These are phyloP conservation scores for Phytophthora kernoviae DNA, from an alignment of 352 stramenopile genomes.

Conservation along the genomic window DNA sequence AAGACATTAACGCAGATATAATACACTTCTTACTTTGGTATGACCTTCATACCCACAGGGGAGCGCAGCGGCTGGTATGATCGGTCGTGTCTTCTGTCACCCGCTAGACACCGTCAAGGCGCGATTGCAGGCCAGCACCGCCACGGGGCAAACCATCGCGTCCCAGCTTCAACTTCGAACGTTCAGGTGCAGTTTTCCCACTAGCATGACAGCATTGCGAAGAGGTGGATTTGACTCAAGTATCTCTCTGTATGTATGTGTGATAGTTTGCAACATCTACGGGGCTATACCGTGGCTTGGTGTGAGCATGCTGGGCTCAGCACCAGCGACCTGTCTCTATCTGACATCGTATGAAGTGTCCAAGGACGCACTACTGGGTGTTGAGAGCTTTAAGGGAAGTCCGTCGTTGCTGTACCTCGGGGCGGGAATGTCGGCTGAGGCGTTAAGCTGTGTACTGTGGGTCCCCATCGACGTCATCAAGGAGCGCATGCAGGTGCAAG, in stretches of 20 bases:
- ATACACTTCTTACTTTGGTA: background rate
- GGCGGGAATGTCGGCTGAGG: conserved; percentile 73
- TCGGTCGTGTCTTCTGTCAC: conserved; percentile 89
- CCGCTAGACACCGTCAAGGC: conserved; percentile 93
- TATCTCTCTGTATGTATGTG: background rate
- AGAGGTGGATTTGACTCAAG: background rate
- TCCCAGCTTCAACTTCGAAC: conserved; percentile 49
- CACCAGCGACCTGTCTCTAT: conserved; percentile 96
- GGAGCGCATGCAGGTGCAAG: conserved; percentile 97
- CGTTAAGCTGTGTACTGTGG: conserved; percentile 94
- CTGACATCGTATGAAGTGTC: conserved; percentile 95
- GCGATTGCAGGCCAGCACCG: conserved; percentile 68
- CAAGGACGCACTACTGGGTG: conserved; percentile 57
- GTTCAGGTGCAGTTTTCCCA: conserved; percentile 37
- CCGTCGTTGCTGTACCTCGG: conserved; percentile 77
- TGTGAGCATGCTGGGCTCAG: conserved; percentile 94
- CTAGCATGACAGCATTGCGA: background rate
- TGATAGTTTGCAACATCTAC: conserved; percentile 49
- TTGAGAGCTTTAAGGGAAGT: conserved; percentile 46
- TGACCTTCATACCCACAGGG: conserved; percentile 44
- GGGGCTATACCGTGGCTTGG: conserved; percentile 95
- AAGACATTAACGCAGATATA: background rate
- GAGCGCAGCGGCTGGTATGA: conserved; percentile 84
- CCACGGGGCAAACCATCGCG: conserved; percentile 39
- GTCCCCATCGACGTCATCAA: conserved; percentile 99